Evolutionary conservation across 2,329 filamentous ascomycete genomes (phyloP).

Genomic region (Raffaelea albimanens): DNA sequence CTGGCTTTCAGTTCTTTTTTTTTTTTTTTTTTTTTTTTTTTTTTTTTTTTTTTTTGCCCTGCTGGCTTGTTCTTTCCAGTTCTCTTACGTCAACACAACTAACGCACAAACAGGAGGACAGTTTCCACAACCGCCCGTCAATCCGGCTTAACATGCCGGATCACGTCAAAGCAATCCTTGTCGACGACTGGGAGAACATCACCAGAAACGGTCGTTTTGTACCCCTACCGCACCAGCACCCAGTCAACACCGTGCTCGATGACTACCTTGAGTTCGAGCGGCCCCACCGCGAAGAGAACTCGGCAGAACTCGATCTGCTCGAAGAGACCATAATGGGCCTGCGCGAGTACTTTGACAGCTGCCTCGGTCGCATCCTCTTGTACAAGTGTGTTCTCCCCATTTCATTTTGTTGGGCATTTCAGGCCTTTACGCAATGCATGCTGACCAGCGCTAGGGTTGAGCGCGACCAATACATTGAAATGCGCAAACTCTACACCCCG

Average conservation of each 20-base stretch:
- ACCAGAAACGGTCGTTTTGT: constrained; percentile 92
- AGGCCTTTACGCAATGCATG: background rate
- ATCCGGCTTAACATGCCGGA: constrained; percentile 84
- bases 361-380: constrained; percentile 76
- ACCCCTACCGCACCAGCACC: constrained; percentile 65
- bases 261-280: constrained; percentile 69
- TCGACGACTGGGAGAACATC: constrained; percentile 98
- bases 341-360: constrained; percentile 89
- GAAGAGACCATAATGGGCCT: constrained; percentile 82
- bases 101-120: constrained; percentile 60
- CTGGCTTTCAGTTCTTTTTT: background rate
- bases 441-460: constrained; percentile 56
- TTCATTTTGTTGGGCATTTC: background rate
- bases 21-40: background rate
- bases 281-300: constrained; percentile 53
- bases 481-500: constrained; percentile 58
- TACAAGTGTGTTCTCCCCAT: constrained; percentile 59
- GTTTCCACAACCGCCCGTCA: constrained; percentile 73
- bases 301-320: constrained; percentile 71
- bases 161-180: constrained; percentile 79
- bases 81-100: background rate
- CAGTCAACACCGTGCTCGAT: constrained; percentile 68
- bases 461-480: constrained; percentile 73
- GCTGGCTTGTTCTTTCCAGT: background rate
- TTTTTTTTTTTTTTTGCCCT: background rate